Evolutionary conservation across 208 protist genomes (phyloP).

Genomic region (Crithidia mellificae): DNA sequence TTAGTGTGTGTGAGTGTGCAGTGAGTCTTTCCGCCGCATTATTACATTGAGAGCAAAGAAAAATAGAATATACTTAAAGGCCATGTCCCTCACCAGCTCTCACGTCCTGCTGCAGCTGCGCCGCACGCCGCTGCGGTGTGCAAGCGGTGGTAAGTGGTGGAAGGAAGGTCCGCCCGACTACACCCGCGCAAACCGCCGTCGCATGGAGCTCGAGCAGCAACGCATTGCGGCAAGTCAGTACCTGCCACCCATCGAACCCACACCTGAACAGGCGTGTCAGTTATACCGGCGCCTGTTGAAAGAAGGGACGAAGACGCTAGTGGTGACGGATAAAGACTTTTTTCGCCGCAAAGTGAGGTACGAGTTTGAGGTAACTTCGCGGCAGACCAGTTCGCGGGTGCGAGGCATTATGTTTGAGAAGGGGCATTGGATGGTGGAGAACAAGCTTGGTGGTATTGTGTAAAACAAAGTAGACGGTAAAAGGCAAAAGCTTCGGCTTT

Average conservation of each 20-base stretch:
- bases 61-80: slow-evolving; percentile 9
- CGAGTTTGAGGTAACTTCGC: slow-evolving; percentile 88
- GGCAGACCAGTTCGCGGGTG: slow-evolving; percentile 83
- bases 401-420: slow-evolving; percentile 92
- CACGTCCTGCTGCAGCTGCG: slow-evolving; percentile 34
- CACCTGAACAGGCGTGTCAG: slow-evolving; percentile 50
- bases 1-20: no score
- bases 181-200: slow-evolving; percentile 63
- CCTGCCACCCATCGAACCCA: slow-evolving; percentile 77
- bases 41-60: neutral
- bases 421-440: slow-evolving; percentile 78
- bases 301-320: slow-evolving; percentile 44
- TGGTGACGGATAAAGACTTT: slow-evolving; percentile 77
- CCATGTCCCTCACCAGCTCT: slow-evolving; percentile 29
- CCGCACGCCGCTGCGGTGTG: slow-evolving; percentile 10
- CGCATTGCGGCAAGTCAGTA: slow-evolving; percentile 53
- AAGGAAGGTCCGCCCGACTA: slow-evolving; percentile 76
- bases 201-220: slow-evolving; percentile 61
- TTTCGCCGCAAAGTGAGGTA: slow-evolving; percentile 72
- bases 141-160: slow-evolving; percentile 68
- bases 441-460: slow-evolving; percentile 80
- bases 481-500: no score
- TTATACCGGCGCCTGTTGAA: slow-evolving; percentile 81
- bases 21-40: no score
- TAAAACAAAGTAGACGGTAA: slow-evolving; percentile 27